Percentiles rank a stretch among this genome's conserved stretches.
These are phyloP conservation scores for Leptosphaerulina australis DNA, from an alignment of 2,329 filamentous ascomycete species.

Conservation along the genomic window DNA sequence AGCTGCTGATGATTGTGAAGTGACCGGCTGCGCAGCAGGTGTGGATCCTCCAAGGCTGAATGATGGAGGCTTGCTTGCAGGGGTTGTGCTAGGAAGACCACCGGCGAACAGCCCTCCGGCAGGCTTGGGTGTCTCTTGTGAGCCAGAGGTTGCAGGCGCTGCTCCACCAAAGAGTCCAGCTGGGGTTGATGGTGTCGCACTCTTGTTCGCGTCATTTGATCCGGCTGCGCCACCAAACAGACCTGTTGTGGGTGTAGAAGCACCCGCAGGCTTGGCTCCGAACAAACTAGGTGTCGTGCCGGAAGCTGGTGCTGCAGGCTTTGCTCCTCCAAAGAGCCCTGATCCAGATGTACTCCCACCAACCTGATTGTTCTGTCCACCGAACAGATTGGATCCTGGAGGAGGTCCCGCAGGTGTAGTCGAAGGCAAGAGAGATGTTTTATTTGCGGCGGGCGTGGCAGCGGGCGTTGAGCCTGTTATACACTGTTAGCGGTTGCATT, in stretches of 20 bases:
- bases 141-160: constrained; percentile 35
- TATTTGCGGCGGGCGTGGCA: constrained; percentile 45
- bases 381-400: constrained; percentile 41
- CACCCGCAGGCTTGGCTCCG: constrained; percentile 32
- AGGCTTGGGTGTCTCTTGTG: constrained; percentile 43
- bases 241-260: constrained; percentile 26
- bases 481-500: neutral
- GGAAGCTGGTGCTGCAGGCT: constrained; percentile 36
- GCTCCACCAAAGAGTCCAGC: constrained; percentile 30
- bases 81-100: constrained; percentile 38
- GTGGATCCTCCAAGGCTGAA: constrained; percentile 37
- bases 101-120: constrained; percentile 34
- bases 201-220: constrained; percentile 42
- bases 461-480: constrained; percentile 31
- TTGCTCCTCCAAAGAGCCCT: constrained; percentile 30
- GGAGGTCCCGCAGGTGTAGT: constrained; percentile 50
- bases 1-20: constrained; percentile 31
- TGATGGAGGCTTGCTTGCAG: constrained; percentile 36
- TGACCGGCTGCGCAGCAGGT: constrained; percentile 32
- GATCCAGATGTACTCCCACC: constrained; percentile 14
- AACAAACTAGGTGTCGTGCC: constrained; percentile 39
- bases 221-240: constrained; percentile 33
- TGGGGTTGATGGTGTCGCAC: constrained; percentile 30
- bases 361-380: constrained; percentile 27
- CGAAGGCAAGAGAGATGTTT: constrained; percentile 46